phyloP scores from a whole-genome alignment of 176 grass and related monocot genomes.

The Zoysia pacifica region DNA sequence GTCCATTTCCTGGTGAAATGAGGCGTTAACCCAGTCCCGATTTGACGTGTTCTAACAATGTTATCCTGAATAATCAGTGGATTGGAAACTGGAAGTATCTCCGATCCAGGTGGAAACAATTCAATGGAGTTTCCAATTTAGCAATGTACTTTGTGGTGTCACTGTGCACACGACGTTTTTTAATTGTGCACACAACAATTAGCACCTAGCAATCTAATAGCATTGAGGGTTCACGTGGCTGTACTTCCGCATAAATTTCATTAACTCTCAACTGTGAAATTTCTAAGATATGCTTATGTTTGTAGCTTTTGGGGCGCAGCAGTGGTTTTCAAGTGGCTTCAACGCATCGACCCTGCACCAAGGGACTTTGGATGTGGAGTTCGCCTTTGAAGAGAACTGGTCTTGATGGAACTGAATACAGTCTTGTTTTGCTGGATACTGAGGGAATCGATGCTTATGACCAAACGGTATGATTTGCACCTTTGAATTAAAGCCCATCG shows the following conservation, averaged over 20 bases:
- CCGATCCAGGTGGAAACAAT: no score
- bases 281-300: background rate
- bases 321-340: constrained; percentile 97
- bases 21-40: background rate
- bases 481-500: background rate
- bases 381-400: constrained; percentile 80
- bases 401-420: constrained; percentile 91
- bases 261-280: background rate
- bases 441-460: constrained; percentile 99
- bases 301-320: constrained; percentile 83
- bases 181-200: background rate
- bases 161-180: background rate
- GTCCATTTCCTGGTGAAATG: background rate
- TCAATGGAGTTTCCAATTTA: background rate
- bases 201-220: background rate
- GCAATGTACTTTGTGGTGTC: background rate
- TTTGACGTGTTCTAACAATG: background rate
- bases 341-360: constrained; percentile 94
- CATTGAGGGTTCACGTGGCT: background rate
- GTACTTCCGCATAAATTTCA: background rate
- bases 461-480: constrained; percentile 69
- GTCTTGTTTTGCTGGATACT: constrained; percentile 82
- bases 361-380: constrained; percentile 99
- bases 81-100: background rate
- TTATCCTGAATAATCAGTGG: background rate